A percentile compares a stretch with the other conserved stretches of the same genome.
Evolutionary conservation across 305 asterid genomes (phyloP).

Genomic region (Fraxinus sp.): DNA sequence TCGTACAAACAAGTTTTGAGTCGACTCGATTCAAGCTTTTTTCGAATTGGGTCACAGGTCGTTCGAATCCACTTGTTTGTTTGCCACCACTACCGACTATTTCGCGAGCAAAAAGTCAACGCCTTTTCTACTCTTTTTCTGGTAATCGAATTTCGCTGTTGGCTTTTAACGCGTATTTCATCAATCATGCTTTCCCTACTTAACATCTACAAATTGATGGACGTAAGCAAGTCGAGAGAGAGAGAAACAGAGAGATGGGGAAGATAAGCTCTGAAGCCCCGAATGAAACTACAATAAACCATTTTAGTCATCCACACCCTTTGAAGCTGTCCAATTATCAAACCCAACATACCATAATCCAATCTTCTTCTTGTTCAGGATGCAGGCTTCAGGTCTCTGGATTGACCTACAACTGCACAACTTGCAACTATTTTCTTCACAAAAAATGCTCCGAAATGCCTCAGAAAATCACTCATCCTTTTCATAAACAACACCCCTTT

Average conservation of each 20-base stretch:
- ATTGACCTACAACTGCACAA: conserved; percentile 38
- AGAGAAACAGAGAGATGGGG: neutral
- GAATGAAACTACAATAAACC: conserved; percentile 14
- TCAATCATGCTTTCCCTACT: neutral
- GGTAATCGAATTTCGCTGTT: neutral
- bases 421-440: conserved; percentile 47
- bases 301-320: conserved; percentile 46
- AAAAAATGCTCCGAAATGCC: conserved; percentile 50
- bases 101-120: neutral
- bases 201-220: neutral
- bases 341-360: neutral
- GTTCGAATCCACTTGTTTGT: too few relatives aligned
- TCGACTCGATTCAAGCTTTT: too few relatives aligned
- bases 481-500: conserved; percentile 24
- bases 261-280: neutral
- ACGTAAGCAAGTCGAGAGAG: too few relatives aligned
- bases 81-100: too few relatives aligned
- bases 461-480: conserved; percentile 39
- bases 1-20: too few relatives aligned
- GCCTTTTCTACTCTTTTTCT: neutral
- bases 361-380: conserved; percentile 30
- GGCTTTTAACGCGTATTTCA: neutral
- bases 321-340: conserved; percentile 21
- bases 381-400: conserved; percentile 41
- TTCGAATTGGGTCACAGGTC: too few relatives aligned